Evolutionary conservation across 2,329 filamentous ascomycete species (phyloP).

Genomic region (Talaromyces sp.): DNA sequence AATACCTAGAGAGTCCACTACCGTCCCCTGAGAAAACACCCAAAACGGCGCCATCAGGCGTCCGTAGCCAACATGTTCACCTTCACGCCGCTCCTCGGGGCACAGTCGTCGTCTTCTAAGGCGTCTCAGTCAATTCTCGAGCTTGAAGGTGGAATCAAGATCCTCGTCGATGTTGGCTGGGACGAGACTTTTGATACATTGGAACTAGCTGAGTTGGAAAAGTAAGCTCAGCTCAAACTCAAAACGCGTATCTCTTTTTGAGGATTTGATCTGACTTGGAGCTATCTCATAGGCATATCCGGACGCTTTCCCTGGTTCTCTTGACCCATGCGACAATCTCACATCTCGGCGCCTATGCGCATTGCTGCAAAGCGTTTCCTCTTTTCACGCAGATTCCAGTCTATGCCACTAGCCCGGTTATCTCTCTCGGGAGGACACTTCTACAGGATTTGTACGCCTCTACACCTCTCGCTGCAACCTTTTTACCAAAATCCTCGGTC

Average conservation of each 20-base stretch:
- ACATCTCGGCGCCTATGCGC: constrained; percentile 88
- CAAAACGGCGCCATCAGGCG: constrained; percentile 6
- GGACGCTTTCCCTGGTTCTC: constrained; percentile 87
- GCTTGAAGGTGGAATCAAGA: constrained; percentile 92
- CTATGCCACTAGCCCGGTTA: constrained; percentile 90
- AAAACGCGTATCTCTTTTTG: not conserved
- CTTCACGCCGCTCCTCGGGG: constrained; percentile 87
- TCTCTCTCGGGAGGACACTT: constrained; percentile 84
- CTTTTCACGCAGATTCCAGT: constrained; percentile 87
- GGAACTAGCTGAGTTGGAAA: constrained; percentile 83
- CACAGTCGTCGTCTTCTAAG: constrained; percentile 70
- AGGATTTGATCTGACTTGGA: constrained; percentile 6
- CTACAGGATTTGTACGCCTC: constrained; percentile 90
- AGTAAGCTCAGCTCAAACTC: constrained; percentile 48
- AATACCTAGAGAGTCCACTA: not conserved
- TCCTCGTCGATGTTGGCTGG: constrained; percentile 93
- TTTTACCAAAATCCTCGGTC: constrained; percentile 69
- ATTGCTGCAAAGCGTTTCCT: constrained; percentile 95
- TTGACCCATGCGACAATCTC: constrained; percentile 89
- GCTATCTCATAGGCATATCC: constrained; percentile 62
- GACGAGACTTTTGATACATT: constrained; percentile 81
- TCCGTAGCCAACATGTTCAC: constrained; percentile 68
- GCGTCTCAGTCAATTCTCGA: constrained; percentile 95
- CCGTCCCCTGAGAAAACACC: not conserved
- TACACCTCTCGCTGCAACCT: constrained; percentile 78